A percentile compares a stretch with the other conserved stretches of the same genome.
These are phyloP conservation scores for Penicillium atrosanguineum DNA, from an alignment of 495 filamentous ascomycete genomes.

Conservation along the genomic window DNA sequence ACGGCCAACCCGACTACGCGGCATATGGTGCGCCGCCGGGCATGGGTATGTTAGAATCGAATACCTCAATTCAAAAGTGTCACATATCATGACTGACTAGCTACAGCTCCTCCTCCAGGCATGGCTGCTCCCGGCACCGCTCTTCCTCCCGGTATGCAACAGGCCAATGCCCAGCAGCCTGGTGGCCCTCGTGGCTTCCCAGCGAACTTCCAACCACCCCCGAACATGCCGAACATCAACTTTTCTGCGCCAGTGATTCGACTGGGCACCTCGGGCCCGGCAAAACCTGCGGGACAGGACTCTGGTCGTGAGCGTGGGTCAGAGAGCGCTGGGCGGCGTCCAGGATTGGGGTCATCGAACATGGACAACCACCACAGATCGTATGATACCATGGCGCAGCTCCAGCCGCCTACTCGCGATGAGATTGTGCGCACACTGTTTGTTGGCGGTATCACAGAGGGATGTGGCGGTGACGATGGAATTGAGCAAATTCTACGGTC, in stretches of 20 bases:
- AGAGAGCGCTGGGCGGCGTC: slow-evolving; percentile 53
- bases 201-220: slow-evolving; percentile 81
- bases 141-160: slow-evolving; percentile 77
- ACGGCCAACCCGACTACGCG: slow-evolving; percentile 68
- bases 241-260: slow-evolving; percentile 97
- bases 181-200: slow-evolving; percentile 78
- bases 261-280: slow-evolving; percentile 67
- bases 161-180: slow-evolving; percentile 61
- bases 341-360: slow-evolving; percentile 65
- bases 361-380: slow-evolving; percentile 66
- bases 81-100: slow-evolving; percentile 14
- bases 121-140: slow-evolving; percentile 70
- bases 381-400: slow-evolving; percentile 70
- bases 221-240: slow-evolving; percentile 96
- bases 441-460: slow-evolving; percentile 79
- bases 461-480: slow-evolving; percentile 72
- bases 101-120: slow-evolving; percentile 35
- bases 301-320: slow-evolving; percentile 45
- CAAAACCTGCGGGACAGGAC: slow-evolving; percentile 60
- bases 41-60: slow-evolving; percentile 61
- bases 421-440: slow-evolving; percentile 91
- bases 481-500: slow-evolving; percentile 77
- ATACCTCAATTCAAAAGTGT: slow-evolving; percentile 1
- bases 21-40: slow-evolving; percentile 78
- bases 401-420: slow-evolving; percentile 83